Evolutionary conservation across 2,329 filamentous ascomycete species (phyloP).

Genomic region (Colletotrichum tanaceti): DNA sequence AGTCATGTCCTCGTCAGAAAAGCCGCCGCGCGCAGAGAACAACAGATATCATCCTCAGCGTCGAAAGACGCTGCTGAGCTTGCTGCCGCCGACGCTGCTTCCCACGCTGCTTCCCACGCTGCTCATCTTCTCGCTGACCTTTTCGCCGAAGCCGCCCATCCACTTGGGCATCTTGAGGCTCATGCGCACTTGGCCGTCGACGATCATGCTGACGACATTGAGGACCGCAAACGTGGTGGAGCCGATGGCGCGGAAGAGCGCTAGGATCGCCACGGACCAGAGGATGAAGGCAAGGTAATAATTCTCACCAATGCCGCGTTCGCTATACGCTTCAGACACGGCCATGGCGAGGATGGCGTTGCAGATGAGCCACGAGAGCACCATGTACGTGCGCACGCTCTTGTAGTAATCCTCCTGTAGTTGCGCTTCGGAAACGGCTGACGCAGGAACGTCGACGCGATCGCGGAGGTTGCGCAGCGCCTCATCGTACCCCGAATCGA

Average conservation of each 20-base stretch:
- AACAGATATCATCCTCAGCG: slow-evolving; percentile 1
- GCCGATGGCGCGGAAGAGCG: slow-evolving; percentile 88
- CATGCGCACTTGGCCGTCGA: slow-evolving; percentile 82
- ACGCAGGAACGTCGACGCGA: slow-evolving; percentile 80
- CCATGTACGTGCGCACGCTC: slow-evolving; percentile 97
- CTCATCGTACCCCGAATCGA: slow-evolving; percentile 97
- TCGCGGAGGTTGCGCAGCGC: slow-evolving; percentile 96
- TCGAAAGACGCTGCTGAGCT: slow-evolving; percentile 30
- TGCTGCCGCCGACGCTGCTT: slow-evolving; percentile 42
- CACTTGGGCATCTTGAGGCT: slow-evolving; percentile 66
- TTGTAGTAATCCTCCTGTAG: slow-evolving; percentile 99
- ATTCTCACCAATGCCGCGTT: slow-evolving; percentile 79
- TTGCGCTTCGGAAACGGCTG: slow-evolving; percentile 77
- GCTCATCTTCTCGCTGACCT: slow-evolving; percentile 61
- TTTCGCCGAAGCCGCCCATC: slow-evolving; percentile 59
- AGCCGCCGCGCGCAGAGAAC: background rate
- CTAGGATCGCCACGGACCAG: slow-evolving; percentile 88
- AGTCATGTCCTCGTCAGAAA: slow-evolving; percentile 9
- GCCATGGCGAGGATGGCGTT: slow-evolving; percentile 96
- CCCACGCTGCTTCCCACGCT: slow-evolving; percentile 60
- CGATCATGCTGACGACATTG: slow-evolving; percentile 83
- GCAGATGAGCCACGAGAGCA: slow-evolving; percentile 90
- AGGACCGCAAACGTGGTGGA: slow-evolving; percentile 84
- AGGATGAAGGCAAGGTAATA: slow-evolving; percentile 93
- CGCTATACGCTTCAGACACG: slow-evolving; percentile 85